Conservation (phyloP, 1,139 yeast genomes). For the Sugiyamaella pinicola region DNA sequence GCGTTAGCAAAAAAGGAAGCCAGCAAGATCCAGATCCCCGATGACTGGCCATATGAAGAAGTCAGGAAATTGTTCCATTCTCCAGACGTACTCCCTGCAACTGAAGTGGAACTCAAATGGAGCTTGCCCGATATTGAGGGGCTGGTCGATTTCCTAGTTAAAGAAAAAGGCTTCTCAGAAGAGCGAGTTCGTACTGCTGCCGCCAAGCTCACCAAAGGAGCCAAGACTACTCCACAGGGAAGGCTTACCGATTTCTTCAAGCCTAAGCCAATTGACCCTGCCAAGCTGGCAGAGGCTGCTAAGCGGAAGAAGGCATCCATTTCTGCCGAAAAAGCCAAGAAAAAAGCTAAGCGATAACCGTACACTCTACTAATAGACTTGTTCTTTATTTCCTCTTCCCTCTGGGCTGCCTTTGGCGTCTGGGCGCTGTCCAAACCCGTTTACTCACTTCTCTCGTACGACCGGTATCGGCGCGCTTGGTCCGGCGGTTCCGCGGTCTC, state of each 20-base stretch:
- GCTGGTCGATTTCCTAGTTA: slow-evolving; percentile 68
- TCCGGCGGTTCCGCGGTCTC: background rate
- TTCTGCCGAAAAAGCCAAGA: slow-evolving; percentile 29
- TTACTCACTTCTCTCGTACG: slow-evolving; percentile 1
- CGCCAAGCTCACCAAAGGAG: slow-evolving; percentile 77
- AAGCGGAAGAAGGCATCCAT: slow-evolving; percentile 34
- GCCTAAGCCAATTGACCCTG: slow-evolving; percentile 55
- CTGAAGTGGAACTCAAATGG: slow-evolving; percentile 65
- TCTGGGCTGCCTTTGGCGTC: background rate
- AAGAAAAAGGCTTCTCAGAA: slow-evolving; percentile 83
- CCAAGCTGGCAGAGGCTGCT: slow-evolving; percentile 33
- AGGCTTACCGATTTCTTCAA: slow-evolving; percentile 89
- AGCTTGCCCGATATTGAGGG: slow-evolving; percentile 75
- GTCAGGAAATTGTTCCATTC: slow-evolving; percentile 79
- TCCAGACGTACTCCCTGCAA: slow-evolving; percentile 73
- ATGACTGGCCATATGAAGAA: slow-evolving; percentile 89
- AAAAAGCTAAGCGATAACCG: slow-evolving; percentile 10
- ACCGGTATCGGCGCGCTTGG: background rate
- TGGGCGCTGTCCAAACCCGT: slow-evolving; percentile 10
- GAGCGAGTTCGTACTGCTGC: slow-evolving; percentile 89
- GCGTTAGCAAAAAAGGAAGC: slow-evolving; percentile 61
- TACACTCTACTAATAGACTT: too few relatives aligned
- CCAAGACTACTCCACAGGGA: slow-evolving; percentile 86
- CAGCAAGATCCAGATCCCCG: slow-evolving; percentile 81
- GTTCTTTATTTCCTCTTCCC: background rate